These are phyloP conservation scores for Flaveria floridana DNA, from an alignment of 140 eudicot genomes.

Conservation along the genomic window DNA sequence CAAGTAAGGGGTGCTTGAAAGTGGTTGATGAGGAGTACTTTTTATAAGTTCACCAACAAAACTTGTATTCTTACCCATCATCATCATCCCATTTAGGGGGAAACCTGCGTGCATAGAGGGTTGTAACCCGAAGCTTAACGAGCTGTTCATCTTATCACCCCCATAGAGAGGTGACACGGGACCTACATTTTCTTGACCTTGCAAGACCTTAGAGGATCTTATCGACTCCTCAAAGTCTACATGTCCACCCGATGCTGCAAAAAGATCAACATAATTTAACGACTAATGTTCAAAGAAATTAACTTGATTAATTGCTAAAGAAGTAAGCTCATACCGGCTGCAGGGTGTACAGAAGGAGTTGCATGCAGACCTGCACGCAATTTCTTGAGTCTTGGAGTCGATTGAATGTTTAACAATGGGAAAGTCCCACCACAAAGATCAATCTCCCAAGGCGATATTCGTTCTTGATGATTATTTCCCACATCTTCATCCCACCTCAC, in stretches of 20 bases:
- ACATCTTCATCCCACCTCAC: conserved; percentile 90
- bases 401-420: conserved; percentile 62
- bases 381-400: conserved; percentile 75
- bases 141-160: conserved; percentile 54
- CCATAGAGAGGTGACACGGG: conserved; percentile 56
- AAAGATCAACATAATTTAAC: background rate
- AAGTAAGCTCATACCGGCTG: conserved; percentile 35
- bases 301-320: background rate
- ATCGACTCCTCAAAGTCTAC: conserved; percentile 79
- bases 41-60: conserved; percentile 42
- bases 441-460: conserved; percentile 90
- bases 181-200: conserved; percentile 97
- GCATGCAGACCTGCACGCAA: conserved; percentile 61
- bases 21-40: conserved; percentile 49
- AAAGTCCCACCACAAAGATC: conserved; percentile 61
- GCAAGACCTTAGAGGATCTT: conserved; percentile 98
- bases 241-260: conserved; percentile 61
- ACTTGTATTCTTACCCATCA: conserved; percentile 35
- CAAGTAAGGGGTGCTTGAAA: conserved; percentile 48
- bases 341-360: conserved; percentile 50
- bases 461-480: conserved; percentile 60
- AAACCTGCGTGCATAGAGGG: conserved; percentile 49
- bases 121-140: conserved; percentile 49
- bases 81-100: conserved; percentile 41
- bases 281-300: background rate